Conservation (phyloP, 164 flowering plant genomes). For the Liriodendron chinense region DNA sequence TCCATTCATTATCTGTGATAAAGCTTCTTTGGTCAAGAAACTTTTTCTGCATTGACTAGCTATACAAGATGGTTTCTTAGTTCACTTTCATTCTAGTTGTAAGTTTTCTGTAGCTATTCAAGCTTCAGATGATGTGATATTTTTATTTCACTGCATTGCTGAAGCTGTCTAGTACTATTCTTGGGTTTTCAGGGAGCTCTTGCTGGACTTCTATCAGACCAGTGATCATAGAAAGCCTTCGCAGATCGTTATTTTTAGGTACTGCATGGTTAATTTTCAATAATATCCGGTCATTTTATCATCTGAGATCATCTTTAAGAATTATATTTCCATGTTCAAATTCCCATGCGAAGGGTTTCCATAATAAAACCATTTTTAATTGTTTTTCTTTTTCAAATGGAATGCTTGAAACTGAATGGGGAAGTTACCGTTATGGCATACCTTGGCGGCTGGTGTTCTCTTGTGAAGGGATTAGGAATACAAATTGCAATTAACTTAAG, state of each 20-base stretch:
- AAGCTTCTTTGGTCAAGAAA: not conserved
- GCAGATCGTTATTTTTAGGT: constrained; percentile 83
- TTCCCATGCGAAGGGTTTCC: not conserved
- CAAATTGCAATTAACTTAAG: too few relatives aligned
- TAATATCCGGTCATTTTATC: not conserved
- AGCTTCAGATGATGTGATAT: not conserved
- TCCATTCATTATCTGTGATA: not conserved
- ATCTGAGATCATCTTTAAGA: not conserved
- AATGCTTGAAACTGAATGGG: too few relatives aligned
- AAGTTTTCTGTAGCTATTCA: not conserved
- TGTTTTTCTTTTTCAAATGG: too few relatives aligned
- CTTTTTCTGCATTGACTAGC: not conserved
- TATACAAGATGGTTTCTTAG: not conserved
- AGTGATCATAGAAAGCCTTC: constrained; percentile 62
- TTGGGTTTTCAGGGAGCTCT: constrained; percentile 51
- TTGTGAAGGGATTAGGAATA: too few relatives aligned
- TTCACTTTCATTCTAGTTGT: not conserved
- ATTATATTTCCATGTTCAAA: not conserved
- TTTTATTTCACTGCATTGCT: not conserved
- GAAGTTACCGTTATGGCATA: too few relatives aligned
- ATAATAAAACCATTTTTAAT: not conserved
- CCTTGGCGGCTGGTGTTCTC: too few relatives aligned
- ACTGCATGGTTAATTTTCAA: constrained; percentile 1
- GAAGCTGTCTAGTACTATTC: not conserved
- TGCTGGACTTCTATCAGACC: constrained; percentile 60